Evolutionary conservation across 495 filamentous ascomycete genomes (phyloP), one percentile per base, ranked within the genome.

Genomic region (Podospora sp.): DNA sequence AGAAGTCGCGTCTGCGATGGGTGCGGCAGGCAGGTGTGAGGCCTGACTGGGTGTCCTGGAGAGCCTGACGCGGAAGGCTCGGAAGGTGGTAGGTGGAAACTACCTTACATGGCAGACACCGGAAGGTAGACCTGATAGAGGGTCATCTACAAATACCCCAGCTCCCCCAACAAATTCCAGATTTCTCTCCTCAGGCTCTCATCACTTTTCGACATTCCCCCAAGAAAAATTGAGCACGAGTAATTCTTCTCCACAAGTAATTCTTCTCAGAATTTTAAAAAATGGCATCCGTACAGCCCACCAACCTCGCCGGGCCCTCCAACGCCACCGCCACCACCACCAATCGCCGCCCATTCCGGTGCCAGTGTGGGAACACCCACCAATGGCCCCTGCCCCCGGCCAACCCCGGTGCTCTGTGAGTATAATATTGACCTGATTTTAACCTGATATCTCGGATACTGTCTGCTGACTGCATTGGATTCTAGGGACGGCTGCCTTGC

Each of bases 121-220:
- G 50, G 21, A 53, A 53, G 50, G 50, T 22, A 53, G 50, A n/a
- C 50, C n/a, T n/a, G 21, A 53, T 18, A 53, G 6, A 18, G 50
- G 21, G 50, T 53, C 50, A 18, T 53, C 50, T 6, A 53, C n/a
- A 53, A 53, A 53, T 53, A 53, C 21, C 21, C 50, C 50, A 53
- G 50, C 21, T 53, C 50, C 50, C 50, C 50, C 50, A n/a, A n/a
- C 5, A 53, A 53, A 53, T 7, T 53, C 21, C 50, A 22, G 50
- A 53, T 53, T 53, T 53, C 50, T 53, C 50, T 53, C 50, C 50
- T 53, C 50, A 53, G 16, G 21, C 50, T 53, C 50, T 53, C 50
- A 53, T 53, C 50, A 53, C 50, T n/a, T 53, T 53, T n/a, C n/a
- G 33, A 36, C 33, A 36, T 36, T 36, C 33, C 33, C 5, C 5